Evolutionary conservation across 169 alveolate species (phyloP).

Genomic region (Plasmodium vinckei): DNA sequence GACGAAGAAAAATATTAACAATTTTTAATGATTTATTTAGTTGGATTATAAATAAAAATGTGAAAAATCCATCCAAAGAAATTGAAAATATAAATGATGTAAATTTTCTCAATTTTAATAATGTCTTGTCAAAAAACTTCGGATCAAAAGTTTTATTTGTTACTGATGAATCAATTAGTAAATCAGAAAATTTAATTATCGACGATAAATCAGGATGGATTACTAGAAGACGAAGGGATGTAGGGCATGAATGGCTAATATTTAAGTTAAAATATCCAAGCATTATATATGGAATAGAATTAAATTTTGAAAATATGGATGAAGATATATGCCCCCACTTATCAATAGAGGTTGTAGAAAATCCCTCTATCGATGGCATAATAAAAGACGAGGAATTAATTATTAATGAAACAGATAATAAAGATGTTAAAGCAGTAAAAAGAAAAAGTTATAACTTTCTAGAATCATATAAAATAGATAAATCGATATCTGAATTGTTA

Average conservation of each 20-base stretch:
- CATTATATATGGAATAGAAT: constrained; percentile 68
- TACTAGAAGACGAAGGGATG: constrained; percentile 76
- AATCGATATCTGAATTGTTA: constrained; percentile 66
- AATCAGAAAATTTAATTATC: constrained; percentile 47
- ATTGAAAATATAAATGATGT: constrained; percentile 49
- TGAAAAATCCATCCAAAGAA: constrained; percentile 58
- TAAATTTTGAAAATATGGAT: constrained; percentile 68
- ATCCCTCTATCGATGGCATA: constrained; percentile 32
- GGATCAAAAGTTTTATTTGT: constrained; percentile 56
- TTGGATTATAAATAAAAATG: constrained; percentile 48
- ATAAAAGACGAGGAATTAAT: constrained; percentile 70
- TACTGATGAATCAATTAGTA: constrained; percentile 67
- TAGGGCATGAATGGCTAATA: constrained; percentile 75
- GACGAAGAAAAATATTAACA: constrained; percentile 31
- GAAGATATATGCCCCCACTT: constrained; percentile 76
- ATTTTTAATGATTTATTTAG: constrained; percentile 49
- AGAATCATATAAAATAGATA: constrained; percentile 73
- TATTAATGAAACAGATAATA: constrained; percentile 31
- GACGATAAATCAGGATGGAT: constrained; percentile 65
- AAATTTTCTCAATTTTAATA: constrained; percentile 49
- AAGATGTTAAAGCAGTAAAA: constrained; percentile 16
- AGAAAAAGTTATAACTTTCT: constrained; percentile 63
- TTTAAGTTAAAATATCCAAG: constrained; percentile 45
- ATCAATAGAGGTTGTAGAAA: constrained; percentile 60
- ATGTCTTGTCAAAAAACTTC: constrained; percentile 50